Base-by-base conservation (phyloP, 2,329 filamentous ascomycete species). In the Grosmannia serpens region DNA sequence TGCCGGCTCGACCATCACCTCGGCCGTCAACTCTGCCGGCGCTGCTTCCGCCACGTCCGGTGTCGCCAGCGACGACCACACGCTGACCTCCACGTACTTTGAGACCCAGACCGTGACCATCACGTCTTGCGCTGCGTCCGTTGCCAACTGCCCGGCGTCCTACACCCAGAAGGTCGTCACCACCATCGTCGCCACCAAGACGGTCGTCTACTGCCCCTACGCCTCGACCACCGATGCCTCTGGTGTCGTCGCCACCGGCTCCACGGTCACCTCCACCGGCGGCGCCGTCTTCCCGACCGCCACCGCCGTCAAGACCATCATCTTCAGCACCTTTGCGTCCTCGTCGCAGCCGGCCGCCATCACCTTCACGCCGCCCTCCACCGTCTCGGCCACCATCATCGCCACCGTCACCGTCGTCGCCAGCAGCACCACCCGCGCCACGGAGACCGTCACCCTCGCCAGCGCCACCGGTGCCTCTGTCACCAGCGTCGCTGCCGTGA, bases 121-220 rank as follows among this genome's bases (percentile, higher is more conserved):
- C 62, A 69, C 67, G 33, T 65, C 63, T 29, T 69, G 67, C 57
- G 65, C 63, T 3, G 67, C 64, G 35, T 62, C 62, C 3, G 67
- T 69, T 38, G 61, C 63, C 60, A 68, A 69, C 65, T 69, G 67
- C 64, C 67, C 67, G 51, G 65, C 65, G 57, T 62, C 60, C 49
- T 66, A 66, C 61, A 68, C 67, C 50, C 66, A 67, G 61, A 64
- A 68, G 62, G 51, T 68, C 26, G 64, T 68, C 50, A 67, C 67
- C 26, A 62, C 62, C n/a, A 59, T 66, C 35, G 61, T 66, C 31
- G 54, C 62, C 38, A 59, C 61, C 53, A 63, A 62, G 61, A 66
- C 64, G 27, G 68, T 66, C 46, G 59, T 68, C 59, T 68, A 64
- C 64, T 51, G 49, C 49, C 49, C 49, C 10, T 49, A 49, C 17